Evolutionary conservation across 129 eudicot genomes (phyloP).

Genomic region (Tagetes patula): DNA sequence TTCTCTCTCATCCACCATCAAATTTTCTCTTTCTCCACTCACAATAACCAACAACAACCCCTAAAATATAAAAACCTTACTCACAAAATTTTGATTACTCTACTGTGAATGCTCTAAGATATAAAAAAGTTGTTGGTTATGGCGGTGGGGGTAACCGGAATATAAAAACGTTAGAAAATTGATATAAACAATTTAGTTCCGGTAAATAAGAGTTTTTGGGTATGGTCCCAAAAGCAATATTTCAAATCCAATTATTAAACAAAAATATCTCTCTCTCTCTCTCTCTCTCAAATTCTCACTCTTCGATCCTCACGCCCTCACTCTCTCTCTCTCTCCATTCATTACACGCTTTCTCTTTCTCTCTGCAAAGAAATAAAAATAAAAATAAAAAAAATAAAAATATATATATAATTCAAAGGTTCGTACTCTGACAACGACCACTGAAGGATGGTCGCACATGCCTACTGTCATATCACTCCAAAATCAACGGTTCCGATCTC

Average conservation of each 20-base stretch:
- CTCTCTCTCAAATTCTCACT: constrained; percentile 23
- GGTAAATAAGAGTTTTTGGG: constrained; percentile 27
- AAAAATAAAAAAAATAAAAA: no score
- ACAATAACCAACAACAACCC: no score
- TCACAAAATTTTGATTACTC: no score
- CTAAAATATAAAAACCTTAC: no score
- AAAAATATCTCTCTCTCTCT: constrained; percentile 32
- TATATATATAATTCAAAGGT: constrained; percentile 37
- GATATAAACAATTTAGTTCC: constrained; percentile 9
- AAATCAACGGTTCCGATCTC: constrained; percentile 69
- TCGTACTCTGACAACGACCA: constrained; percentile 99
- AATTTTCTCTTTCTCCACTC: no score
- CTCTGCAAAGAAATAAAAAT: not conserved
- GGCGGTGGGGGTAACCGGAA: not conserved
- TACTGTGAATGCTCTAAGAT: no score
- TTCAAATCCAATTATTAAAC: constrained; percentile 35
- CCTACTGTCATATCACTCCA: constrained; percentile 78
- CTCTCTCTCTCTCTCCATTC: constrained; percentile 41
- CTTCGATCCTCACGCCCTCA: constrained; percentile 40
- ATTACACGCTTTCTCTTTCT: constrained; percentile 42
- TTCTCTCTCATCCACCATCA: no score
- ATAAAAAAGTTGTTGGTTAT: not conserved
- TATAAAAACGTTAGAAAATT: constrained; percentile 3
- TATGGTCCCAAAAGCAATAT: constrained; percentile 40
- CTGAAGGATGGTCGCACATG: constrained; percentile 99